Evolutionary conservation across 2,329 filamentous ascomycete genomes (phyloP).

Genomic region (Ophiocordyceps camponoti-rufipedis): DNA sequence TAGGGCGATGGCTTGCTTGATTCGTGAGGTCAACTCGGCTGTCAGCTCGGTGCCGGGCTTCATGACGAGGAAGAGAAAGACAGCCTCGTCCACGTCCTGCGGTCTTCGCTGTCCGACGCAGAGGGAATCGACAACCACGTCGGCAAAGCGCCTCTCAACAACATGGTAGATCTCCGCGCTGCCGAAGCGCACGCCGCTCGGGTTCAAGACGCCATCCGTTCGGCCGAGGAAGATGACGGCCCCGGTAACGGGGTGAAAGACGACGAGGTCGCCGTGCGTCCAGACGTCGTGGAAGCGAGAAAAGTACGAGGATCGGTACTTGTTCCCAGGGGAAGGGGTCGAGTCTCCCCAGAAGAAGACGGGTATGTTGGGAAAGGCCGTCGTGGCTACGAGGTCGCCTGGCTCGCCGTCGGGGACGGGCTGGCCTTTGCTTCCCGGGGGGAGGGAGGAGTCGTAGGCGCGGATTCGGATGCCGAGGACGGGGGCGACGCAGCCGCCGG

Average conservation of each 20-base stretch:
- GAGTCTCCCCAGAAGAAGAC: constrained; percentile 44
- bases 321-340: constrained; percentile 26
- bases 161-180: constrained; percentile 66
- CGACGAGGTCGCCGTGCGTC: constrained; percentile 71
- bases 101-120: constrained; percentile 63
- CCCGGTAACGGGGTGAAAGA: constrained; percentile 48
- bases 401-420: constrained; percentile 39
- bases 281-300: constrained; percentile 48
- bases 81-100: constrained; percentile 31
- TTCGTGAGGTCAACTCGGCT: constrained; percentile 29
- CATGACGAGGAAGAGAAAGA: constrained; percentile 38
- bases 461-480: constrained; percentile 32
- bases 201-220: constrained; percentile 66
- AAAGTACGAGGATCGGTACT: constrained; percentile 44
- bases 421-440: constrained; percentile 22
- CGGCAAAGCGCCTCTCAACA: constrained; percentile 45
- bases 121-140: constrained; percentile 46
- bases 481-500: constrained; percentile 32
- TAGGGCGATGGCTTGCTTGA: constrained; percentile 46
- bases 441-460: constrained; percentile 13
- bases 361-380: constrained; percentile 60
- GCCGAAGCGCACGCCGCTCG: constrained; percentile 61
- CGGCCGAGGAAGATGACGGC: constrained; percentile 49
- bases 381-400: constrained; percentile 56
- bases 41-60: constrained; percentile 37